Base-by-base conservation (phyloP, 768 basidiomycete species). In the Leccinum fibrillosum region DNA sequence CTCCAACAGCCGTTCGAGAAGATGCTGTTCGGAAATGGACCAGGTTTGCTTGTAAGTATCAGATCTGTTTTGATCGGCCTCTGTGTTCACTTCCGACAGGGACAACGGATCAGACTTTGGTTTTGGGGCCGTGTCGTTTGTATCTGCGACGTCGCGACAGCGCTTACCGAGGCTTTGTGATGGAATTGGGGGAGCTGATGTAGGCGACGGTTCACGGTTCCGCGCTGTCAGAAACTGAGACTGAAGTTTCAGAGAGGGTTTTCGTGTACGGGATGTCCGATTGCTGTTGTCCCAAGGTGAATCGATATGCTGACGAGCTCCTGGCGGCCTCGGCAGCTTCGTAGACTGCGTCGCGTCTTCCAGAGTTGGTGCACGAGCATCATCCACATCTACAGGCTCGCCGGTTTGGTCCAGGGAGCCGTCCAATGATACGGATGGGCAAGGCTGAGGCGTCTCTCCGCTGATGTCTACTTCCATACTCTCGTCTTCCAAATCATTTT, bases 11-110 rank as follows among this genome's bases (percentile, higher is more conserved):
- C 83, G 81, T 67, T 92, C 91, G 1, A 92, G 80, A 15, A 89
- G 74, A 62, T 89, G 86, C 62, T 92, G 91, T 66, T 92, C 90
- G 0, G 81, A 82, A 21, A 84, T 76, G 2, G 85, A 82, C 91
- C 90, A 93, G 1, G 86, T 80, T 58, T 87, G 85, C 68, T 92
- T 92, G 74, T 89, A 92, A n/a, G 90, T 92, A 62, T 90, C 88
- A 4, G 65, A 59, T 55, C 60, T 62, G 42, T 28, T 48, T 23
- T 59, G 80, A 21, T 64, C 67, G 13, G 49, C 53, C 37, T 68
- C 66, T 55, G 65, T 51, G 56, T 63, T 64, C 26, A 62, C 64
- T 53, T 58, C 67, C 52, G 57, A 44, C n/a, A 51, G 26, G 5
- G 56, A 56, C 10, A 58, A 53, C 3, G 61, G 55, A 21, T 69